Base-by-base conservation (phyloP, 106 monocot species). In the Gastrodia elata region DNA sequence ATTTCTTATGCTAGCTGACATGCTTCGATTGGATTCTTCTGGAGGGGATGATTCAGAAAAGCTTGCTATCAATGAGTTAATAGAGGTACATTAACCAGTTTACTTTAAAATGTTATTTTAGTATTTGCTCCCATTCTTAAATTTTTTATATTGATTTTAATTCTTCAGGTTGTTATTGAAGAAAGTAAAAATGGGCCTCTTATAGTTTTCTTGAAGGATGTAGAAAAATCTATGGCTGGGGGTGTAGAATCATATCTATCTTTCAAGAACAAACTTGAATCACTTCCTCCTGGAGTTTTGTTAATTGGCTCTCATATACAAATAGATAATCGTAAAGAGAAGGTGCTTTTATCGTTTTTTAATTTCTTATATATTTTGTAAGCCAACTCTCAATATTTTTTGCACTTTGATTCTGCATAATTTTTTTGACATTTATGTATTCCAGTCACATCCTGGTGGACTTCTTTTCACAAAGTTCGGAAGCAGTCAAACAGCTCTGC, bases 381-480 rank as follows among this genome's bases (percentile, higher is more conserved):
- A 52, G 27, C 30, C 32, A 33, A 32, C 27, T 24, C 30, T 61
- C 32, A 33, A 11, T 3, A 1, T 61, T 61, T 13, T 61, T 33
- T 32, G 30, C 32, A 30, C 20, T 61, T 30, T 61, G 37, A n/a
- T 37, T 38, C 35, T 67, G 34, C 18, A 67, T 67, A 37, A 3
- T 0, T n/a, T 69, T 69, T 41, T 18, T 69, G 35, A 40, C 11
- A 16, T 69, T 9, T 6, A 6, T 67, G 16, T 72, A 34, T 71
- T 71, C 41, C 70, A 77, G 77, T 56, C 88, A 49, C 90, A 97
- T 78, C 84, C 84, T 76, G 88, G 92, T 15, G 86, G 92, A 57
- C 90, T 90, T 72, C 90, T 92, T 75, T 88, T 97, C 67, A 92
- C 92, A 65, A 97, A 97, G 78, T 93, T 97, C 78, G 89, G 87